Evolutionary conservation across 1,284 basidiomycete species (phyloP).

Genomic region (Ganoderma boninense): DNA sequence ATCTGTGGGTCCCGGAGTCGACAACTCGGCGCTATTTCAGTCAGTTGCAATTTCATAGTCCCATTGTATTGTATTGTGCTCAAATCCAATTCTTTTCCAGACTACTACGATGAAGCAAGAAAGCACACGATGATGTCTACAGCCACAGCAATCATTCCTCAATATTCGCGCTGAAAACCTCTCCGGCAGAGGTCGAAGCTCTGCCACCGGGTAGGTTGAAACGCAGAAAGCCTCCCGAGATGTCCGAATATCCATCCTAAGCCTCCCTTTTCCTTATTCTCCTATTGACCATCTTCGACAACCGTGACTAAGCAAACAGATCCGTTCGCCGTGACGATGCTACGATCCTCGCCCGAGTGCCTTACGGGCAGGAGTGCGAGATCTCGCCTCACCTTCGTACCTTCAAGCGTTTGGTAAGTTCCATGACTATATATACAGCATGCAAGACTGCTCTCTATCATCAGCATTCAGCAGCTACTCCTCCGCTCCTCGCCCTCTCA

Average conservation of each 20-base stretch:
- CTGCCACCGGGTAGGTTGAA: constrained; percentile 1
- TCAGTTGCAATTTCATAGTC: not conserved
- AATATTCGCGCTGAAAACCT: not conserved
- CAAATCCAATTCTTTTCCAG: not conserved
- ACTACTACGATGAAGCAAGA: not conserved
- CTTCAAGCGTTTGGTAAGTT: constrained; percentile 4
- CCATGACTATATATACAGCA: constrained; percentile 22
- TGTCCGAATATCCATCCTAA: not conserved
- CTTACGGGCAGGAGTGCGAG: constrained; percentile 2
- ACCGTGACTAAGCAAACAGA: not conserved
- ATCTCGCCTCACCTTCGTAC: constrained; percentile 13
- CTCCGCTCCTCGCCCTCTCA: constrained; percentile 5
- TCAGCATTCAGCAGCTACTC: constrained; percentile 22
- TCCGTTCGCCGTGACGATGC: not conserved
- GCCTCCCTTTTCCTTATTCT: not conserved
- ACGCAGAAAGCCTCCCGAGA: not conserved
- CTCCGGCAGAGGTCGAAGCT: constrained; percentile 1
- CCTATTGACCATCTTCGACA: not conserved
- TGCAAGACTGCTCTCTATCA: constrained; percentile 3
- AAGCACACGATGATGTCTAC: not conserved
- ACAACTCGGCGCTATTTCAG: not conserved
- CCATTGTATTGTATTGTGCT: not conserved
- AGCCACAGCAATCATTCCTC: not conserved
- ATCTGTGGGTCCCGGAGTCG: not conserved
- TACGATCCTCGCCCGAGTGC: not conserved